Base-by-base conservation (phyloP, 345 rosid genomes). In the Eucalyptus curtisii region DNA sequence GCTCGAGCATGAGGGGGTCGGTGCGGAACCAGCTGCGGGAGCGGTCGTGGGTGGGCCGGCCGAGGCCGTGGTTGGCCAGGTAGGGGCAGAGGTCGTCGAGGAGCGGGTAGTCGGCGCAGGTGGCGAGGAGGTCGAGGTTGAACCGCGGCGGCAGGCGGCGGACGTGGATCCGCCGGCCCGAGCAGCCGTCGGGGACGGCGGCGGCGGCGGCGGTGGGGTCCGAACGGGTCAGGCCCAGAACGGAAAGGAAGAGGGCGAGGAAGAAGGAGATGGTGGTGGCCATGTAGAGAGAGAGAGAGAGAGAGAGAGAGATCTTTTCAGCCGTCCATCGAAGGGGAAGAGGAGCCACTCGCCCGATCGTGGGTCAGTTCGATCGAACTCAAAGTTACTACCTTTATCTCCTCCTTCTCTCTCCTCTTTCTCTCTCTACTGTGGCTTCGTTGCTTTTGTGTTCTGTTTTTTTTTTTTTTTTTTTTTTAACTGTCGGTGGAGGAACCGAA, bases 1-100 rank as follows among this genome's bases (percentile, higher is more conserved):
- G 95, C 92, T 98, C 99, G 31, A 98, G 95, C 88, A 95, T 89
- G 27, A 92, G 90, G 31, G 96, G 94, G 91, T 98, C 98, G 88
- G 99, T 92, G 45, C 99, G 90, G 90, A 92, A 96, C 99, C 99
- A 98, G 89, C 97, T 95, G 66, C 93, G 98, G 88, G 98, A 95
- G 33, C 93, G 94, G 92, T 91, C 87, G 90, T 95, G 99, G 93
- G 99, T 98, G 87, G 94, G 96, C 20, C 91, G 97, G 37, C 99
- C 99, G 53, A 98, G 95, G 52, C 99, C 99, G 86, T 98, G 99
- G 89, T 97, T 97, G 84, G 95, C 92, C 57, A 96, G 90, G 92
- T 91, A 94, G 53, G 95, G 93, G 86, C 99, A 98, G 90, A 97
- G 95, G 85, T 95, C 89, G 33, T 92, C 95, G 55, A 94, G 91